These are phyloP conservation scores for Argentina anserina DNA, from an alignment of 306 rosid species.

Conservation along the genomic window DNA sequence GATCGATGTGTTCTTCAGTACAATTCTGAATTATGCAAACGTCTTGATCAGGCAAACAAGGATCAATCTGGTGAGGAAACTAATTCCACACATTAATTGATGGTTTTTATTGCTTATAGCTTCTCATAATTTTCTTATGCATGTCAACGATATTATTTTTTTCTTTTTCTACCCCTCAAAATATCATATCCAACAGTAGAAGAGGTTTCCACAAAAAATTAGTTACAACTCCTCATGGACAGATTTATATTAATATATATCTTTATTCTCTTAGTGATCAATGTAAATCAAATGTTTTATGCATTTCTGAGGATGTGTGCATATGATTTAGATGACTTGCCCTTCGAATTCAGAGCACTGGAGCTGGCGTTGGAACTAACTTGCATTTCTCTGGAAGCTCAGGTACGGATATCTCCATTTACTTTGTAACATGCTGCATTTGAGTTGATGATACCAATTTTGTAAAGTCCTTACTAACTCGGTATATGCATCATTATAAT, in stretches of 20 bases:
- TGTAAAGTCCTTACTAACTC: neutral
- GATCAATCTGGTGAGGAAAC: slow-evolving; percentile 59
- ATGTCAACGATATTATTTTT: neutral
- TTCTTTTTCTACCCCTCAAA: neutral
- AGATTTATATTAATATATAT: neutral
- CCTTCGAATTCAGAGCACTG: slow-evolving; percentile 87
- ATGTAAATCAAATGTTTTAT: slow-evolving; percentile 5
- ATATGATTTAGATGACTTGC: slow-evolving; percentile 78
- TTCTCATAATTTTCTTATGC: neutral
- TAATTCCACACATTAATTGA: neutral
- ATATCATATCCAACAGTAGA: neutral
- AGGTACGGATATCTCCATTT: slow-evolving; percentile 39
- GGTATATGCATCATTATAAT: slow-evolving; percentile 25
- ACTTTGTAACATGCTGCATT: slow-evolving; percentile 1
- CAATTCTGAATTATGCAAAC: slow-evolving; percentile 64
- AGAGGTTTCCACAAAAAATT: neutral
- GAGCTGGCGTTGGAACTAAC: slow-evolving; percentile 91
- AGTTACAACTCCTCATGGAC: neutral
- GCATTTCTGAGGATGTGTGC: slow-evolving; percentile 31
- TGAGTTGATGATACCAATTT: neutral
- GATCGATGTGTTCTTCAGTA: slow-evolving; percentile 79
- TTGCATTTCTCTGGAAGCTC: slow-evolving; percentile 86
- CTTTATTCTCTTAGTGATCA: neutral
- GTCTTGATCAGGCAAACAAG: slow-evolving; percentile 48
- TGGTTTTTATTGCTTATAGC: neutral